Evolutionary conservation across 306 rosid genomes (phyloP).

Genomic region (Luffa aegyptiaca): DNA sequence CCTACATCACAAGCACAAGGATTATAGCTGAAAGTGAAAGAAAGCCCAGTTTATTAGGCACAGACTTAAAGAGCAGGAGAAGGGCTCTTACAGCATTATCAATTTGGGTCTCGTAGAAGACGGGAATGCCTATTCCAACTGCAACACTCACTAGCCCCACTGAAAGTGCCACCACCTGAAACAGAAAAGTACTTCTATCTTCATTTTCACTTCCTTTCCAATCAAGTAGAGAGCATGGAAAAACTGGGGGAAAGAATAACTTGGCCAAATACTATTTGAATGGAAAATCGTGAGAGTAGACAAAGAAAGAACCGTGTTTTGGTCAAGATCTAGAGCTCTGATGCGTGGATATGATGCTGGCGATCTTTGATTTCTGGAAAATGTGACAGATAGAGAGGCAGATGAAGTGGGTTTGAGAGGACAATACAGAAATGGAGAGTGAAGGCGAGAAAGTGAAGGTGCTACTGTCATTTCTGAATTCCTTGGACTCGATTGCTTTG

Average conservation of each 20-base stretch:
- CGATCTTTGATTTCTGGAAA: constrained; percentile 34
- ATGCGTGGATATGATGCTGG: constrained; percentile 55
- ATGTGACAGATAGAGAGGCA: constrained; percentile 14
- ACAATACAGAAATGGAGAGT: constrained; percentile 52
- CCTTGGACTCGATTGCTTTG: not conserved
- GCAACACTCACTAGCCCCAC: constrained; percentile 80
- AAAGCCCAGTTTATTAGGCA: not conserved
- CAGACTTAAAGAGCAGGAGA: not conserved
- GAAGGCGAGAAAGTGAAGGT: constrained; percentile 40
- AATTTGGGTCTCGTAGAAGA: constrained; percentile 82
- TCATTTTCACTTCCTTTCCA: not conserved
- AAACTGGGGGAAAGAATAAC: not conserved
- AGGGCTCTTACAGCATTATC: constrained; percentile 62
- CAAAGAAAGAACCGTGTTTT: constrained; percentile 53
- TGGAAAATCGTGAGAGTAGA: not conserved
- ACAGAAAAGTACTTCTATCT: not conserved
- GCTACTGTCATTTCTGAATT: constrained; percentile 45
- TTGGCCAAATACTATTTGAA: not conserved
- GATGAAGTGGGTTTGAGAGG: constrained; percentile 42
- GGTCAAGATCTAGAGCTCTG: constrained; percentile 82
- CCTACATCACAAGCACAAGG: constrained; percentile 33
- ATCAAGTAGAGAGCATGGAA: not conserved
- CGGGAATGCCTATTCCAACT: constrained; percentile 74
- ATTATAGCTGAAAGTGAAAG: not conserved
- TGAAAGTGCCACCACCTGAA: constrained; percentile 73